Base-by-base conservation (phyloP, 257 asterid species). In the Solanum chaucha region DNA sequence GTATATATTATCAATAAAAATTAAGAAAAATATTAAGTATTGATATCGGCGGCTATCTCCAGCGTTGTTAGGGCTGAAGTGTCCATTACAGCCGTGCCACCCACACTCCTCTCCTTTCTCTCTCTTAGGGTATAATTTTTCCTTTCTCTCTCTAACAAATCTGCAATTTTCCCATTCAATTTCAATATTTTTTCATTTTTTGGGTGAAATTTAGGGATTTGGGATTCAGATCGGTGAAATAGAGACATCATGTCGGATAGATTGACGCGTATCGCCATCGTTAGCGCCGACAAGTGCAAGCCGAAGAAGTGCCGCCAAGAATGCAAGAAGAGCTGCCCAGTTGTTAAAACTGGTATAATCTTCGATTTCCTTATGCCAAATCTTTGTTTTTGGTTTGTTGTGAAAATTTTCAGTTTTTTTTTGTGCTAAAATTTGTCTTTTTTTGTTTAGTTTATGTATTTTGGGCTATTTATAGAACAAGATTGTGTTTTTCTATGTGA, bases 311-410 rank as follows among this genome's bases (percentile, higher is more conserved):
- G 99, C 90, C 94, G 98, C 3, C 99, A 96, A 92, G 99, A 97
- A 88, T 97, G 99, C 93, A 97, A 97, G 91, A 97, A 97, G 93
- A 96, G 98, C 71, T 97, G 99, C 87, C 99, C 99, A 35, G 99
- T 97, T 85, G 99, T 97, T 85, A 97, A 92, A 93, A 97, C 99
- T 36, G 99, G 99, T 93, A 64, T 0, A 11, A 12, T 46, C 32
- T 36, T 74, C 68, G 26, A 36, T 51, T 51, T 51, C 61, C 61
- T 51, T 15, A 51, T 36, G 17, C 32, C 17, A 44, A 8, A 41
- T 15, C 48, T 44, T 84, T 10, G 65, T 58, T 71, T 85, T 10
- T 59, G 20, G 12, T 74, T 74, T 74, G 82, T 20, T 22, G 6
- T 36, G 80, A 10, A 11, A 72, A 6, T n/a, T 64, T 24, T 67